phyloP scores from a whole-genome alignment of 2,329 filamentous ascomycete genomes.

The Cercospora sesami region DNA sequence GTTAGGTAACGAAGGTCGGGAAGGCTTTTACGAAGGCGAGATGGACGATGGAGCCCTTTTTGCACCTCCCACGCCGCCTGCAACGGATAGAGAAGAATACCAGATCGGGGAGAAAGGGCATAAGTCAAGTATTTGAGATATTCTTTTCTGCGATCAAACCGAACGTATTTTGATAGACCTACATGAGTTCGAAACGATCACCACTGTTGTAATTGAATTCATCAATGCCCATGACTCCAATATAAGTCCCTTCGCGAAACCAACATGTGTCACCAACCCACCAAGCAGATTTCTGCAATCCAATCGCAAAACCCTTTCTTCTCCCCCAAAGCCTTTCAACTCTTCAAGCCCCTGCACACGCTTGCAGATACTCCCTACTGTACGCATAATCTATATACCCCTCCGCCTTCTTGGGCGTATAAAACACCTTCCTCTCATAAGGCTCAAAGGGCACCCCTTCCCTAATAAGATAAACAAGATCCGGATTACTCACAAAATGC shows the following conservation, averaged over 20 bases:
- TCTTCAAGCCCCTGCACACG: too few relatives aligned
- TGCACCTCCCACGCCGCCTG: background rate
- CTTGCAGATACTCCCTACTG: background rate
- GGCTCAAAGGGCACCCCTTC: constrained; percentile 44
- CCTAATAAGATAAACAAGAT: constrained; percentile 49
- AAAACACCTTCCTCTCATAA: constrained; percentile 50
- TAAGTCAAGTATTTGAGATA: background rate
- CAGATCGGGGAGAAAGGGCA: background rate
- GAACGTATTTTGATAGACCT: too few relatives aligned
- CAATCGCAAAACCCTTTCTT: too few relatives aligned
- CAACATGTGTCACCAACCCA: too few relatives aligned
- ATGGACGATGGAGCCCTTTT: background rate
- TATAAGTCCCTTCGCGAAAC: too few relatives aligned
- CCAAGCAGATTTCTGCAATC: too few relatives aligned
- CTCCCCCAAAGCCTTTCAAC: too few relatives aligned
- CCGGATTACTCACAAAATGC: constrained; percentile 52
- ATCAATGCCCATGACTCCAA: too few relatives aligned
- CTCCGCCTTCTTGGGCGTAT: constrained; percentile 41
- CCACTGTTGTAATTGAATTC: too few relatives aligned
- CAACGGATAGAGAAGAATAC: background rate
- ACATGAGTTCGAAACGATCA: too few relatives aligned
- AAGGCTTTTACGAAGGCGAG: constrained; percentile 1
- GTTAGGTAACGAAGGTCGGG: background rate
- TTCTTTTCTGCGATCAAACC: too few relatives aligned
- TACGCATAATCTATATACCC: constrained; percentile 42